These are phyloP conservation scores for Solanum raphanifolium DNA, from an alignment of 257 asterid species.

Conservation along the genomic window DNA sequence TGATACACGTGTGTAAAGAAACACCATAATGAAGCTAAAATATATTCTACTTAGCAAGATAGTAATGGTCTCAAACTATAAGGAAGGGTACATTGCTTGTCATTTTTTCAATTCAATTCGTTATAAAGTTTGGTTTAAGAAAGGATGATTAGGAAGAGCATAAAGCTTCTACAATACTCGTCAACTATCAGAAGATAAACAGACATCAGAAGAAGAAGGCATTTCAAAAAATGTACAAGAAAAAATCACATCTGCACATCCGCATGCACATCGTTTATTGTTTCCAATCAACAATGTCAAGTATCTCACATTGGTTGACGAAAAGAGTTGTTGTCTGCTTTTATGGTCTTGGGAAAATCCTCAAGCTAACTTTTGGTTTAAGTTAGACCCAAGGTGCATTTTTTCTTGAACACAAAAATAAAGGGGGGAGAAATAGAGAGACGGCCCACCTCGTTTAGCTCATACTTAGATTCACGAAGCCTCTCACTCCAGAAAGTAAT, in stretches of 20 bases:
- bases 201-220: neutral
- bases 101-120: neutral
- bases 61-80: neutral
- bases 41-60: neutral
- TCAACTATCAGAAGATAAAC: neutral
- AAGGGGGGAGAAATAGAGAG: neutral
- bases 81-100: neutral
- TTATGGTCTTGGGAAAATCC: neutral
- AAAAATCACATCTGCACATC: neutral
- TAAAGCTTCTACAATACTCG: neutral
- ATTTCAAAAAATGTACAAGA: neutral
- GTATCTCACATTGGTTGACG: neutral
- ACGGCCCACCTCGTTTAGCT: conserved; percentile 68
- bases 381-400: neutral
- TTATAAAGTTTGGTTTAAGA: neutral
- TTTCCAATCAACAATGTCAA: neutral
- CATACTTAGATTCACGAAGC: conserved; percentile 87
- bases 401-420: neutral
- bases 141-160: neutral
- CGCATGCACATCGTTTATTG: neutral
- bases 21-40: neutral
- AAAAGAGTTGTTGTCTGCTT: neutral
- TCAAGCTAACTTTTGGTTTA: neutral
- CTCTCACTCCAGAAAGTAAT: conserved; percentile 89
- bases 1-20: neutral